phyloP scores from a whole-genome alignment of 1,284 basidiomycete genomes.

The Cryptococcus sp. region DNA sequence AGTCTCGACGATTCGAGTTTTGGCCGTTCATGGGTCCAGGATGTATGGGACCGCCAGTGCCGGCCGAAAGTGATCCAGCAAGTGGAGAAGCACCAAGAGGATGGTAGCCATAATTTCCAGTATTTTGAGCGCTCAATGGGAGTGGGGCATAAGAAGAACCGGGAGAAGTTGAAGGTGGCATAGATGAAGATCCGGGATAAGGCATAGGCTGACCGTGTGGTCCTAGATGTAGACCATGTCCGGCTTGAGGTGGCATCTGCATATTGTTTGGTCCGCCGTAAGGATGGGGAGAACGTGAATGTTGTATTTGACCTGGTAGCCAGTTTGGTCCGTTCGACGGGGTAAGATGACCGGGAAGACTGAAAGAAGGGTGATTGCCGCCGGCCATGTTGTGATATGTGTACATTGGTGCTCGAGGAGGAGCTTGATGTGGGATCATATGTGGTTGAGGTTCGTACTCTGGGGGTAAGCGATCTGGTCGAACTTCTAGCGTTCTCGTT shows the following conservation, averaged over 20 bases:
- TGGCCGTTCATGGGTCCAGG: background rate
- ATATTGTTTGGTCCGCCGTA: conserved; percentile 7
- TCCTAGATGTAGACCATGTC: conserved; percentile 10
- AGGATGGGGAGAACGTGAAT: conserved; percentile 4
- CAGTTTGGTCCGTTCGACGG: conserved; percentile 13
- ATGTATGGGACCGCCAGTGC: conserved; percentile 1
- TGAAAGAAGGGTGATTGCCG: conserved; percentile 7
- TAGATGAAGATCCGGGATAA: conserved; percentile 9
- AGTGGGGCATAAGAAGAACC: conserved; percentile 13
- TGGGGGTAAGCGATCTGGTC: conserved; percentile 69
- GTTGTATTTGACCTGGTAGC: conserved; percentile 27
- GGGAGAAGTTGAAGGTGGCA: conserved; percentile 14
- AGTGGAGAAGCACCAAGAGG: conserved; percentile 37
- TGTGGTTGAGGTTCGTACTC: conserved; percentile 53
- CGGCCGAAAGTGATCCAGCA: conserved; percentile 35
- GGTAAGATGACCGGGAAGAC: conserved; percentile 14
- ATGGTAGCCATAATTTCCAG: conserved; percentile 13
- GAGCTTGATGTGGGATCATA: conserved; percentile 12
- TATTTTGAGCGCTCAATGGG: conserved; percentile 21
- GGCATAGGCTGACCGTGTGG: background rate
- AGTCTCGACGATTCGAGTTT: background rate
- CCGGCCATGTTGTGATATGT: conserved; percentile 18
- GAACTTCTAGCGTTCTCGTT: conserved; percentile 79
- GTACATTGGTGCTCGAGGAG: conserved; percentile 12
- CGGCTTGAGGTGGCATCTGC: background rate